A percentile compares a stretch with the other conserved stretches of the same genome.
These are phyloP conservation scores for Capronia coronata DNA, from an alignment of 2,329 filamentous ascomycete species.

Conservation along the genomic window DNA sequence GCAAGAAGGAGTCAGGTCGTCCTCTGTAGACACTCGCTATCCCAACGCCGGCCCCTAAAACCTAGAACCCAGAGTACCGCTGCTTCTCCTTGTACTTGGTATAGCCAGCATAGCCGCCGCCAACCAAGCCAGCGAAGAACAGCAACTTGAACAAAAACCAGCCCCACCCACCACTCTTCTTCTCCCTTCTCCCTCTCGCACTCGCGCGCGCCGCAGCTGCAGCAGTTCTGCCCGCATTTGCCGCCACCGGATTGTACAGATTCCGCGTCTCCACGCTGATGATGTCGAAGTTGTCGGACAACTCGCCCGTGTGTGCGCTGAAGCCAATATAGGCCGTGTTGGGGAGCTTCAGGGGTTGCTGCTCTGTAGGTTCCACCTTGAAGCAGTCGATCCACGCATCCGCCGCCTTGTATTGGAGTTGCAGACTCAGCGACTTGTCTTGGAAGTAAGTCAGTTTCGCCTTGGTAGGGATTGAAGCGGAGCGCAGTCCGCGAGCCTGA, in stretches of 20 bases:
- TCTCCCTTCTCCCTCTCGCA: slow-evolving; percentile 26
- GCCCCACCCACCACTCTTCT: slow-evolving; percentile 48
- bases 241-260: slow-evolving; percentile 59
- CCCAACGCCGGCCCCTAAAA: not conserved
- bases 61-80: slow-evolving; percentile 37
- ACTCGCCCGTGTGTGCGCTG: slow-evolving; percentile 77
- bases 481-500: slow-evolving; percentile 75
- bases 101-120: slow-evolving; percentile 75
- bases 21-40: not conserved
- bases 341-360: slow-evolving; percentile 71
- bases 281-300: slow-evolving; percentile 97
- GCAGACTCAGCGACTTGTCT: slow-evolving; percentile 82
- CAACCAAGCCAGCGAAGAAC: slow-evolving; percentile 62
- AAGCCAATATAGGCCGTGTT: slow-evolving; percentile 59
- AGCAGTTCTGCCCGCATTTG: slow-evolving; percentile 25
- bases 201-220: slow-evolving; percentile 25
- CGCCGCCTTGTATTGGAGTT: slow-evolving; percentile 89
- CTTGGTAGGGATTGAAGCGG: slow-evolving; percentile 72
- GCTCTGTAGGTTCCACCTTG: slow-evolving; percentile 54
- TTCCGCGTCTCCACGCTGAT: slow-evolving; percentile 80
- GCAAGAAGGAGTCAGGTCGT: not conserved
- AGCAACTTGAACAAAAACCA: slow-evolving; percentile 79
- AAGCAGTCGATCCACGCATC: slow-evolving; percentile 89
- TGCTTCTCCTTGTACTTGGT: slow-evolving; percentile 67
- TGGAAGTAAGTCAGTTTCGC: slow-evolving; percentile 90